These are phyloP conservation scores for Rhodotorula graminis DNA, from an alignment of 768 basidiomycete genomes.

Conservation along the genomic window DNA sequence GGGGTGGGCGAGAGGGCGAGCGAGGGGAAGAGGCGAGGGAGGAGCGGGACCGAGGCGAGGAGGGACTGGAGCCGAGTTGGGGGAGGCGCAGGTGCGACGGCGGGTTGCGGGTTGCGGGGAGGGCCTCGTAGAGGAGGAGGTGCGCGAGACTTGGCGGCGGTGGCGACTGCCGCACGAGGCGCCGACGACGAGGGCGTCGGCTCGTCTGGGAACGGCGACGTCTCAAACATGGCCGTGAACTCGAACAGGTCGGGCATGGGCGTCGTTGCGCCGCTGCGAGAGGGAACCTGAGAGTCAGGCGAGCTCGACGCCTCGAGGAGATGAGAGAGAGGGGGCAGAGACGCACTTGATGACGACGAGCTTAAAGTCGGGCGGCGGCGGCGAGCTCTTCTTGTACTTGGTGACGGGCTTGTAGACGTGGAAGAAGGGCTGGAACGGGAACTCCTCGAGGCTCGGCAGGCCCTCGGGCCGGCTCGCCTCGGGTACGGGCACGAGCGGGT, in stretches of 20 bases:
- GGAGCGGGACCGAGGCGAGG: constrained; percentile 5
- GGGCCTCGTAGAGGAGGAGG: neutral
- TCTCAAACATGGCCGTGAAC: constrained; percentile 62
- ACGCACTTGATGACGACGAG: constrained; percentile 79
- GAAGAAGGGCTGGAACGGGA: constrained; percentile 78
- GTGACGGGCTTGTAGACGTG: constrained; percentile 88
- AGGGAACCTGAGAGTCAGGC: neutral
- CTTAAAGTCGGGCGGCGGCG: constrained; percentile 76
- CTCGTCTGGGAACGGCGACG: neutral
- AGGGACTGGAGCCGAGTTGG: neutral
- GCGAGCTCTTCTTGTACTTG: constrained; percentile 69
- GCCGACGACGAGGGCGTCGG: constrained; percentile 19
- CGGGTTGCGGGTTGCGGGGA: neutral
- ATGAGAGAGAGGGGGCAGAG: neutral
- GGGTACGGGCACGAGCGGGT: constrained; percentile 35
- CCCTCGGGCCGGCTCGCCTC: neutral
- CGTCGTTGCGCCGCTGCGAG: constrained; percentile 68
- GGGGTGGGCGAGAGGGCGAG: neutral
- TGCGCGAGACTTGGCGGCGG: neutral
- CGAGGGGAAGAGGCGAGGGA: neutral
- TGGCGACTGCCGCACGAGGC: neutral
- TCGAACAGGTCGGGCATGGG: constrained; percentile 77
- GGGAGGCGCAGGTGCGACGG: neutral
- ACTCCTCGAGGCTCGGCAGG: constrained; percentile 43
- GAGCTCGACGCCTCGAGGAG: neutral